These are phyloP conservation scores for Grosmannia huntii DNA, from an alignment of 2,329 filamentous ascomycete species.

Conservation along the genomic window DNA sequence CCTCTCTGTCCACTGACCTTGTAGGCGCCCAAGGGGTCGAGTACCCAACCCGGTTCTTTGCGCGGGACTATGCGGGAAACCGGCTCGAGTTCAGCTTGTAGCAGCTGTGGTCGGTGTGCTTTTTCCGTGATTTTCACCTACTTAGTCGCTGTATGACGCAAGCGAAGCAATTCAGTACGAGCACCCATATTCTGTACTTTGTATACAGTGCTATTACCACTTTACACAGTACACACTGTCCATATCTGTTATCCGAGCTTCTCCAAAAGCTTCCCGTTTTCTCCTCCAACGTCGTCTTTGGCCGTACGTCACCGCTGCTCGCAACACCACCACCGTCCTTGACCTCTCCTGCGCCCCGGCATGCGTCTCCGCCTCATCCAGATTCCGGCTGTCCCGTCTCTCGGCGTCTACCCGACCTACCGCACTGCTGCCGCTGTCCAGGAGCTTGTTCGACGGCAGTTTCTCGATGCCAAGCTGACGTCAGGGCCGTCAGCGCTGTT, in stretches of 20 bases:
- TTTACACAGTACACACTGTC: too few relatives aligned
- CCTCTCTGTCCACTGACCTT: neutral
- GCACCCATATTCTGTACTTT: too few relatives aligned
- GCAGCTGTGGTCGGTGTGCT: neutral
- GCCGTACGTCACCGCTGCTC: neutral
- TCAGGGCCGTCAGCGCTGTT: constrained; percentile 12
- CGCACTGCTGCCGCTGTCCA: constrained; percentile 24
- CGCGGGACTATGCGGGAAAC: constrained; percentile 43
- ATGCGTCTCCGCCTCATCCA: constrained; percentile 26
- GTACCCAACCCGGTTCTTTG: constrained; percentile 50
- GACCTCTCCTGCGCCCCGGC: neutral
- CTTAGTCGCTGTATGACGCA: neutral
- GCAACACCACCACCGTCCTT: neutral
- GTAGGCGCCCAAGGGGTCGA: constrained; percentile 37
- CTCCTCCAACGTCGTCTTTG: neutral
- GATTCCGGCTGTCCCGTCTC: constrained; percentile 18
- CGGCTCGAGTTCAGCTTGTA: constrained; percentile 38
- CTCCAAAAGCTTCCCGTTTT: neutral
- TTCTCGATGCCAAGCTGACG: constrained; percentile 45
- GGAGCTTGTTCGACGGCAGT: constrained; percentile 26
- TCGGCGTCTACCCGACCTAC: constrained; percentile 21
- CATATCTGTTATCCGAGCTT: too few relatives aligned
- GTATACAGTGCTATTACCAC: too few relatives aligned
- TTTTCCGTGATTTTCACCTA: neutral
- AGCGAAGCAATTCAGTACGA: neutral